Conservation (phyloP, 345 rosid species). For the Lepidium africanum region DNA sequence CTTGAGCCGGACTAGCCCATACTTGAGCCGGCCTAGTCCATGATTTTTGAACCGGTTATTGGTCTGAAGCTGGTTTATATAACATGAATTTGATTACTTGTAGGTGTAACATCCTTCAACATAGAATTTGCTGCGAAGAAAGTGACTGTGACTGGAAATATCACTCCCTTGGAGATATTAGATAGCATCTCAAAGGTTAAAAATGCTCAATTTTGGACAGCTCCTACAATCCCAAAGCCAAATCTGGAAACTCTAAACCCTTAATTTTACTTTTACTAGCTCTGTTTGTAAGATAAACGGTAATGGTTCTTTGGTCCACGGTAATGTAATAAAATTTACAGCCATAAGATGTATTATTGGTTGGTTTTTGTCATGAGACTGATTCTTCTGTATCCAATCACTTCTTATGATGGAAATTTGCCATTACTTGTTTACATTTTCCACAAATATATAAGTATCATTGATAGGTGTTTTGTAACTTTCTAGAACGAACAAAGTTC, state of each 20-base stretch:
- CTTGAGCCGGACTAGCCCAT: neutral
- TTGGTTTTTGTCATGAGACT: neutral
- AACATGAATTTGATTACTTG: neutral
- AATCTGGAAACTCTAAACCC: neutral
- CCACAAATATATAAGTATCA: neutral
- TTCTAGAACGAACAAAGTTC: constrained; percentile 27
- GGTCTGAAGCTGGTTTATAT: neutral
- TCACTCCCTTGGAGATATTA: constrained; percentile 41
- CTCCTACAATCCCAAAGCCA: constrained; percentile 19
- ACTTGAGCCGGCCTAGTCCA: neutral
- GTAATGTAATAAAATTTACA: neutral
- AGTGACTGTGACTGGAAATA: constrained; percentile 48
- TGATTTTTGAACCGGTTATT: neutral
- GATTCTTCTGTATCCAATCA: neutral
- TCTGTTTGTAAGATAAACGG: neutral
- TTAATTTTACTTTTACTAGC: neutral
- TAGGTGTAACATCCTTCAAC: constrained; percentile 57
- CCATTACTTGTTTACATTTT: neutral
- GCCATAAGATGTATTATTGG: neutral
- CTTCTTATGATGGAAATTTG: neutral
- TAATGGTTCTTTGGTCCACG: neutral
- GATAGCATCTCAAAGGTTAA: constrained; percentile 61
- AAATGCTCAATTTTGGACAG: constrained; percentile 50
- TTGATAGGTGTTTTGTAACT: neutral
- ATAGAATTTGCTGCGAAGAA: constrained; percentile 61